phyloP scores from a whole-genome alignment of 1,284 basidiomycete species.

The Papiliotrema nemorosa region DNA sequence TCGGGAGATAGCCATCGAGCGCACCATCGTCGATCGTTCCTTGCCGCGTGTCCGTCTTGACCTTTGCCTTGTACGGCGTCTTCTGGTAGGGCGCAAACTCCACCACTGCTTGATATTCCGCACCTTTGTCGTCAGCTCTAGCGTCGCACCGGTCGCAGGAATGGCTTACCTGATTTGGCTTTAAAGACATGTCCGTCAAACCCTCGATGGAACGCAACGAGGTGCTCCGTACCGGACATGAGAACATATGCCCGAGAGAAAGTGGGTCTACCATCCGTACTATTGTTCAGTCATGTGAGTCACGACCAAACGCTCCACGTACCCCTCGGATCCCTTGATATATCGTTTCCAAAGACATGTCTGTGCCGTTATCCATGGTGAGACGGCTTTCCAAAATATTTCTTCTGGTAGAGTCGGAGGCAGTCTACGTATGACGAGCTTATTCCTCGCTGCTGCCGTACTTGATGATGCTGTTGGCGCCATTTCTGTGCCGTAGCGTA shows the following conservation, averaged over 20 bases:
- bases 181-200: slow-evolving; percentile 91
- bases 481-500: background rate
- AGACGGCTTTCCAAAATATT: slow-evolving; percentile 88
- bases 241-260: slow-evolving; percentile 88
- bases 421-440: slow-evolving; percentile 81
- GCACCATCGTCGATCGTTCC: slow-evolving; percentile 45
- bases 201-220: slow-evolving; percentile 72
- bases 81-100: slow-evolving; percentile 94
- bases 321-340: slow-evolving; percentile 70
- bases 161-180: slow-evolving; percentile 72
- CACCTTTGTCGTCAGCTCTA: slow-evolving; percentile 56
- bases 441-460: slow-evolving; percentile 57
- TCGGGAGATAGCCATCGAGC: slow-evolving; percentile 1
- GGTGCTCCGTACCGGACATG: slow-evolving; percentile 69
- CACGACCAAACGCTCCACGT: slow-evolving; percentile 26
- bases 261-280: slow-evolving; percentile 66
- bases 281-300: background rate
- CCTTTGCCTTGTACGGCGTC: slow-evolving; percentile 38
- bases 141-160: no score
- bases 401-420: slow-evolving; percentile 89
- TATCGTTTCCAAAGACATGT: slow-evolving; percentile 65
- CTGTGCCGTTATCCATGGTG: slow-evolving; percentile 75
- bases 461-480: background rate
- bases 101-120: slow-evolving; percentile 80
- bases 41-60: slow-evolving; percentile 43